Conservation (phyloP, 306 rosid genomes). For the Arachis stenosperma region DNA sequence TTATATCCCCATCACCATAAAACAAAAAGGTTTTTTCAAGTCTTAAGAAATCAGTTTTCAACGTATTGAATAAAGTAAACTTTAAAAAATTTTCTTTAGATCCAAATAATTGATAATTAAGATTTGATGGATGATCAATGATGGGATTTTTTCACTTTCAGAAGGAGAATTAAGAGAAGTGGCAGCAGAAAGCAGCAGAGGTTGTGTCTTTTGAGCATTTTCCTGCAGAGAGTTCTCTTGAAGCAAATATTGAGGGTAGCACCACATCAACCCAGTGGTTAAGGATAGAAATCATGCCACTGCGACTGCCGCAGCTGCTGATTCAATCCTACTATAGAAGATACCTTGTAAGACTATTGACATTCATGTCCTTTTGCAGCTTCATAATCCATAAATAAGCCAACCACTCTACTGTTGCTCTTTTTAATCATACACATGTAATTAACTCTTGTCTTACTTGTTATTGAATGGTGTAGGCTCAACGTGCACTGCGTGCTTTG, state of each 20-base stretch:
- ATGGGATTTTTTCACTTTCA: conserved; percentile 21
- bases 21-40: no score
- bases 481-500: conserved; percentile 86
- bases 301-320: conserved; percentile 85
- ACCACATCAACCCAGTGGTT: conserved; percentile 53
- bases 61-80: no score
- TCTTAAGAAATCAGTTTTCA: no score
- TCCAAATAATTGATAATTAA: conserved; percentile 7
- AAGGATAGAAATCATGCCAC: conserved; percentile 68
- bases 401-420: conserved; percentile 32
- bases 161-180: conserved; percentile 53
- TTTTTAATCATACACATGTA: neutral
- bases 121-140: neutral
- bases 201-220: conserved; percentile 83
- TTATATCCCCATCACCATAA: conserved; percentile 48
- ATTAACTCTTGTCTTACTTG: no score
- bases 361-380: neutral
- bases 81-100: neutral
- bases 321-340: conserved; percentile 92
- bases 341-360: conserved; percentile 66
- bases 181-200: conserved; percentile 69
- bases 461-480: conserved; percentile 54
- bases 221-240: conserved; percentile 74
- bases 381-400: conserved; percentile 37
- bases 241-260: conserved; percentile 63